Evolutionary conservation across 2,329 filamentous ascomycete species (phyloP), one percentile per base, ranked within the genome.

Genomic region (Hypoxylon sp.): DNA sequence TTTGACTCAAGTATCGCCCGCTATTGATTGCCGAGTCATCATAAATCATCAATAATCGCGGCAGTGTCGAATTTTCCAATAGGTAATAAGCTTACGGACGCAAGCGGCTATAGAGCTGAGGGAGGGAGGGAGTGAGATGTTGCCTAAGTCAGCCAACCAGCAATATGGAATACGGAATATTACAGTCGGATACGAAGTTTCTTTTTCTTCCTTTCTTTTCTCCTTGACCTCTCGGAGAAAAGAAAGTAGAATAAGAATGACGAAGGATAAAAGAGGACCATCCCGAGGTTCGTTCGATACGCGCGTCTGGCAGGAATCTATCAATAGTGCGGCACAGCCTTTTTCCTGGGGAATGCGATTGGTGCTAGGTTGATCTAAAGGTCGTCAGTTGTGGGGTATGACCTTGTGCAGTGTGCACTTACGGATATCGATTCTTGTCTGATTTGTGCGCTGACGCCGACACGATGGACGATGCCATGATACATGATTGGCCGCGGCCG

Each of bases 351-450:
- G 36, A 34, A 29, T 34, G 34, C 51, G 48, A 56, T 53, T 50
- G 49, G 49, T 19, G 38, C 27, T 45, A 6, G 15, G 23, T 35
- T 4, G 31, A 36, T 35, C n/a, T n/a, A n/a, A 42, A 43, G 34
- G 45, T 50, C 36, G 44, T 47, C 21, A 36, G 50, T 41, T 54
- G 54, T 57, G 54, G 54, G 50, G 54, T 51, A 42, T 50, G n/a
- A 41, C n/a, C 21, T 50, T n/a, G n/a, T n/a, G n/a, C n/a, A n/a
- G n/a, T n/a, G n/a, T n/a, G n/a, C n/a, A n/a, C n/a, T n/a, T n/a
- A n/a, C n/a, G n/a, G n/a, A n/a, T n/a, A n/a, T n/a, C n/a, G n/a
- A n/a, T n/a, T n/a, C n/a, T n/a, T n/a, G n/a, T n/a, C n/a, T n/a
- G n/a, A n/a, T n/a, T n/a, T n/a, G n/a, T n/a, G n/a, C n/a, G n/a